A percentile compares a stretch with the other conserved stretches of the same genome.
These are phyloP conservation scores for Quercus lobata DNA, from an alignment of 331 rosid genomes.

Conservation along the genomic window DNA sequence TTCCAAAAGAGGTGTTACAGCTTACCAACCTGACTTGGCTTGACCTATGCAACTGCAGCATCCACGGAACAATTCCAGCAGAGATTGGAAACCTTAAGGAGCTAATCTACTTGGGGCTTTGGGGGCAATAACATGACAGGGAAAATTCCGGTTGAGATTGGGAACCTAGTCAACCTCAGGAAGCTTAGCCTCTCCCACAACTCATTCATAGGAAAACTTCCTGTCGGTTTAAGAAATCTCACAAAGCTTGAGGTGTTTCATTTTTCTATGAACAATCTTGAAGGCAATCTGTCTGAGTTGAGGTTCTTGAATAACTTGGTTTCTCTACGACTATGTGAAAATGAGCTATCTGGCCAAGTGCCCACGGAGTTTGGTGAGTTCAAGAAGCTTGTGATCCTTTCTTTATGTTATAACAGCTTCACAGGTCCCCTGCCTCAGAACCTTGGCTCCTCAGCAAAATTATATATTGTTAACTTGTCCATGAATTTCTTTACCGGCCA, in stretches of 20 bases:
- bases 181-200: constrained; percentile 65
- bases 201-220: constrained; percentile 35
- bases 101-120: constrained; percentile 6
- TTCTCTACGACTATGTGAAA: no score
- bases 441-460: constrained; percentile 62
- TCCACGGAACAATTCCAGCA: constrained; percentile 53
- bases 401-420: constrained; percentile 36
- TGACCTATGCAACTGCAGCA: constrained; percentile 52
- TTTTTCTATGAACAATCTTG: constrained; percentile 48
- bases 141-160: constrained; percentile 57
- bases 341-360: no score
- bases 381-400: no score
- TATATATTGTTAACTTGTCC: constrained; percentile 59
- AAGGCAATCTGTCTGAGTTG: constrained; percentile 58
- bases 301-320: no score
- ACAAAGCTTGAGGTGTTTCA: constrained; percentile 45
- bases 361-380: no score
- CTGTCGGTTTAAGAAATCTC: constrained; percentile 33
- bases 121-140: constrained; percentile 52
- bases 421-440: constrained; percentile 68
- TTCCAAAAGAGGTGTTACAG: constrained; percentile 43
- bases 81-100: constrained; percentile 63
- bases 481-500: constrained; percentile 67
- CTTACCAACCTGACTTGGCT: constrained; percentile 64
- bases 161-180: constrained; percentile 63